Conservation (phyloP, 768 basidiomycete genomes). For the Cyathus striatus region DNA sequence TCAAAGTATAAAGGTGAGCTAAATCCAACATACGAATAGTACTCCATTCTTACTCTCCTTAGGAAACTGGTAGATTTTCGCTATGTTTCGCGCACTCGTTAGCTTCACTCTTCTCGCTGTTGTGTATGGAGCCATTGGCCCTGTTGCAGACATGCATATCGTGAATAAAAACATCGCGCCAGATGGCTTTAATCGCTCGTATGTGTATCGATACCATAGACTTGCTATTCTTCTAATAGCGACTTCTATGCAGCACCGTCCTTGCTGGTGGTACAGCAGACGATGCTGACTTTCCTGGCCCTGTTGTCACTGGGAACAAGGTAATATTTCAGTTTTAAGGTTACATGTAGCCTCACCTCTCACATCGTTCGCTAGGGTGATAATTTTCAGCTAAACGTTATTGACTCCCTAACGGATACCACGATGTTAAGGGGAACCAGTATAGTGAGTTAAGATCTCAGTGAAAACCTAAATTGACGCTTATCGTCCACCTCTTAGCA, state of each 20-base stretch:
- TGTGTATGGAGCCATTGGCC: neutral
- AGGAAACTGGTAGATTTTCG: too few relatives aligned
- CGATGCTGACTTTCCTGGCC: conserved; percentile 21
- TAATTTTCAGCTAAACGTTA: conserved; percentile 40
- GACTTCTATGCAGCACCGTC: neutral
- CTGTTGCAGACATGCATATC: neutral
- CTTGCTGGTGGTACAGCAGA: conserved; percentile 6
- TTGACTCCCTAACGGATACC: conserved; percentile 38
- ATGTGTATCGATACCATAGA: neutral
- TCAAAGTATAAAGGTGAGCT: too few relatives aligned
- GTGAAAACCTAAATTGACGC: neutral
- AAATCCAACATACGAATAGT: too few relatives aligned
- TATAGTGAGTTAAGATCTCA: conserved; percentile 29
- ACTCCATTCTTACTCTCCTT: too few relatives aligned
- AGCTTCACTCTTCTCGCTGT: neutral
- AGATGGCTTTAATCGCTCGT: conserved; percentile 3
- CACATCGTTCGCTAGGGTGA: conserved; percentile 24
- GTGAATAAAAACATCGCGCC: conserved; percentile 1
- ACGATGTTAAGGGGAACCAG: conserved; percentile 46
- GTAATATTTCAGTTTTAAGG: conserved; percentile 6
- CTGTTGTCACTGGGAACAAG: conserved; percentile 21
- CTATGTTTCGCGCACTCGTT: too few relatives aligned
- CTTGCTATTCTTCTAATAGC: neutral
- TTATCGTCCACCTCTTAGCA: conserved; percentile 23
- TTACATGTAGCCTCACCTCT: neutral